These are phyloP conservation scores for Tolypocladium amazonense DNA, from an alignment of 2,329 filamentous ascomycete genomes.

Conservation along the genomic window DNA sequence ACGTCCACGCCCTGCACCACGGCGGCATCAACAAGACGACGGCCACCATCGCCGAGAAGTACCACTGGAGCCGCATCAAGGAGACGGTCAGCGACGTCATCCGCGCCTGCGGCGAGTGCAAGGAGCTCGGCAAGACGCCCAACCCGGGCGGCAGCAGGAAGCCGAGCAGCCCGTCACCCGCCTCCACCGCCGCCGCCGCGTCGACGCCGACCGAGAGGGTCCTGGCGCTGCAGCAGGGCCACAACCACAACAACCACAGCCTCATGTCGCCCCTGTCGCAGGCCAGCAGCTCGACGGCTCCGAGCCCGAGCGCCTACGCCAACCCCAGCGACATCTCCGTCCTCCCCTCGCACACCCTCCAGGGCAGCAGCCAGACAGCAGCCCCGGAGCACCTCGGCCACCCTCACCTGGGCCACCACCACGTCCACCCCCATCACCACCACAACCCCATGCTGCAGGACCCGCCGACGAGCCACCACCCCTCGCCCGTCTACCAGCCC, in stretches of 20 bases:
- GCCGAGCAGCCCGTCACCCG: slow-evolving; percentile 3
- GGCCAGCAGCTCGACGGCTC: slow-evolving; percentile 9
- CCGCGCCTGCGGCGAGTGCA: slow-evolving; percentile 82
- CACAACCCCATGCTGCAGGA: slow-evolving; percentile 24
- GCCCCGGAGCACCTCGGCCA: slow-evolving; percentile 13
- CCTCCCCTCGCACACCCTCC: slow-evolving; percentile 24
- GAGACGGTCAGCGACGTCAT: slow-evolving; percentile 94
- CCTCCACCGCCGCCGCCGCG: not conserved
- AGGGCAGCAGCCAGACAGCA: slow-evolving; percentile 5
- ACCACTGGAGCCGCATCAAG: slow-evolving; percentile 97
- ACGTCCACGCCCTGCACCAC: slow-evolving; percentile 65
- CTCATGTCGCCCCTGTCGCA: slow-evolving; percentile 16
- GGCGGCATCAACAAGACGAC: slow-evolving; percentile 98
- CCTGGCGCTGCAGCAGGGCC: slow-evolving; percentile 19
- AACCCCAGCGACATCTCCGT: slow-evolving; percentile 38
- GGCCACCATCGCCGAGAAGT: slow-evolving; percentile 82
- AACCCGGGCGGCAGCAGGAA: slow-evolving; percentile 14
- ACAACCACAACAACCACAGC: slow-evolving; percentile 13
- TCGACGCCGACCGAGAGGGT: slow-evolving; percentile 8
- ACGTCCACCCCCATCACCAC: slow-evolving; percentile 14
- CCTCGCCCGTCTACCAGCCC: slow-evolving; percentile 35
- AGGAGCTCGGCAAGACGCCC: slow-evolving; percentile 57
- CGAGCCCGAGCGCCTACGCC: slow-evolving; percentile 30
- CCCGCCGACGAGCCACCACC: slow-evolving; percentile 12
- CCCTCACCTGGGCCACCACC: slow-evolving; percentile 9